Evolutionary conservation across 768 basidiomycete species (phyloP), one percentile per base, ranked within the genome.

Genomic region (Suillus subalutaceus): DNA sequence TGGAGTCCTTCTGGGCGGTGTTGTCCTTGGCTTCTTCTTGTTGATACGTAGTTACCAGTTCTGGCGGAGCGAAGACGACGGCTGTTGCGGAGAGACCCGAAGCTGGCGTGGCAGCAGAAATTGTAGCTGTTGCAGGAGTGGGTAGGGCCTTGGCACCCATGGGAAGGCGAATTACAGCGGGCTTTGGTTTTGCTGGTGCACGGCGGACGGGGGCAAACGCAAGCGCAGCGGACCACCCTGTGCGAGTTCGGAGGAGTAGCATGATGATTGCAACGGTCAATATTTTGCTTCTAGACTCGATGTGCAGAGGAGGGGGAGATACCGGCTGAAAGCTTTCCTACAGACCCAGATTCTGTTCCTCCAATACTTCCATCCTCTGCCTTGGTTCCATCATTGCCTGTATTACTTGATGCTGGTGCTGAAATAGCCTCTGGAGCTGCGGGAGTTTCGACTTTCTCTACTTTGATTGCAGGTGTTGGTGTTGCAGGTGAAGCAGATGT

Each of bases 161-260:
- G 15, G 91, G 89, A 6, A 90, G 77, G 18, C 89, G 82, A 73
- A 68, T 44, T 75, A 62, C 46, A 73, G 68, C 5, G 3, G 80
- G 75, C 12, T 80, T 78, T 1, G 82, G 76, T 75, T 93, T 94
- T 44, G 85, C 66, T 32, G 80, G 79, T 56, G 80, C 82, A 69
- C 92, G 84, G 62, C 92, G 88, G 63, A 93, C 83, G 55, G 94
- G 94, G 10, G 93, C 94, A 72, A 95, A 96, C 20, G 92, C 94
- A 69, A 95, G 90, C 16, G 93, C 86, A 68, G 93, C 90, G 71
- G 93, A 95, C 93, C 94, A 95, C 78, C 88, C 93, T 94, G 84
- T 72, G 68, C 66, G 71, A 57, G 44, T 56, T 37, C 65, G 64
- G 72, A 71, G 77, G 63, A 68, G 71, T 76, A 69, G 48, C 68